Base-by-base conservation (phyloP, 257 asterid species). In the Solanum neorickii region DNA sequence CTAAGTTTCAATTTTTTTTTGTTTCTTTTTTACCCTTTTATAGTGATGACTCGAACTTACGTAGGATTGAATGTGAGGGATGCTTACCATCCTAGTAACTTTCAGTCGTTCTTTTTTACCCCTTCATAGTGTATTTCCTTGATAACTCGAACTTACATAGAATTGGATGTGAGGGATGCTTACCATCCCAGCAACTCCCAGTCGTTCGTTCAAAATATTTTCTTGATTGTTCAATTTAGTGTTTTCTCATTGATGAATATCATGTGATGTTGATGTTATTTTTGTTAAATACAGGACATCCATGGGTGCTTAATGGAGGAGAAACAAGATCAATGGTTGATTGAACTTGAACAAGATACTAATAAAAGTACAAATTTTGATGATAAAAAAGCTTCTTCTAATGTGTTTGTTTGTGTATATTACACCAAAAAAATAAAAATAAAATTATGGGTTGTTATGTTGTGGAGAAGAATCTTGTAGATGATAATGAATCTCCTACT, bases 231-330 rank as follows among this genome's bases (percentile, higher is more conserved):
- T 52, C 62, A 18, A 52, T 2, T 9, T 52, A 0, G 62, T 52
- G 62, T 52, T 52, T 52, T 52, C 23, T 74, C 49, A 37, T 46
- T 78, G 18, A 27, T 78, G 25, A 78, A 46, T 47, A 46, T 29
- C 1, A 9, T 9, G 42, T 46, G 65, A 78, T 78, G 29, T 46
- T 80, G 41, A 47, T 80, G 16, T 65, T 11, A 23, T 9, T 31
- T 82, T 31, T 82, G 16, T 31, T 69, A 35, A 82, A 18, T 80
- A 1, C 76, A 87, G 89, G 65, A 73, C 89, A 87, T 31, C 87
- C 84, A 69, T 87, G 89, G 89, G 56, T 87, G 65, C 83, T 47
- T 25, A 56, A 44, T 47, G 87, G 83, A 37, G 89, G 89, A 82
- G 83, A 82, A 3, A 46, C 87, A 1, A 46, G 69, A 69, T 46